Evolutionary conservation across 805 yeast species (phyloP).

Genomic region (Schizosaccharomyces osmophilus): DNA sequence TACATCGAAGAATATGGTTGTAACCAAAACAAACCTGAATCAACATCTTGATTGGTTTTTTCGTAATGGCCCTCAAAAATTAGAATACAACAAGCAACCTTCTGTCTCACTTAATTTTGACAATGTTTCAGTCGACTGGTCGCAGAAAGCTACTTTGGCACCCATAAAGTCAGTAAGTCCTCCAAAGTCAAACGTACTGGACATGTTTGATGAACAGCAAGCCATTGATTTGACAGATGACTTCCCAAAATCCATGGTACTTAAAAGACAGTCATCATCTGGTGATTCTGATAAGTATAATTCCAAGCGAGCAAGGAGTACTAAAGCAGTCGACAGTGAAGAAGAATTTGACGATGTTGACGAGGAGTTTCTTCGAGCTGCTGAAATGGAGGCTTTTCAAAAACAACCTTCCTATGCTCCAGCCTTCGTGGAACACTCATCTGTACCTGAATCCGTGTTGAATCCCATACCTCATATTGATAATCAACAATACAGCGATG

Average conservation of each 20-base stretch:
- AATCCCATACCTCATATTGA: too few species aligned
- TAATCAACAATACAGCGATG: too few species aligned
- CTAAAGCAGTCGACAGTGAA: not conserved
- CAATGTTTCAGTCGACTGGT: not conserved
- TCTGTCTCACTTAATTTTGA: not conserved
- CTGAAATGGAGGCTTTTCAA: not conserved
- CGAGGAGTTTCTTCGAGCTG: not conserved
- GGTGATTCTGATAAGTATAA: not conserved
- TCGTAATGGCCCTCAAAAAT: not conserved
- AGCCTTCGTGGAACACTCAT: too few species aligned
- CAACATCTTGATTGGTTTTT: conserved; percentile 1
- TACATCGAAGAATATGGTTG: not conserved
- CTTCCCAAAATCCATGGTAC: not conserved
- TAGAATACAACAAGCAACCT: not conserved
- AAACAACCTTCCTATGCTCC: not conserved
- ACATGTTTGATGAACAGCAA: not conserved
- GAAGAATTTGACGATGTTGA: not conserved
- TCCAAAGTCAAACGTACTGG: not conserved
- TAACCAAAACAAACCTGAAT: not conserved
- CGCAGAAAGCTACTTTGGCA: not conserved
- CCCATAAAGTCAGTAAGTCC: not conserved
- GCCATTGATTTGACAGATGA: not conserved
- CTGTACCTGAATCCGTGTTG: too few species aligned
- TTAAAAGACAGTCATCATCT: not conserved
- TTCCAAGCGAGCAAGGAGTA: not conserved